Conservation (phyloP, 441 rosid genomes). For the Monsonia emarginata region DNA sequence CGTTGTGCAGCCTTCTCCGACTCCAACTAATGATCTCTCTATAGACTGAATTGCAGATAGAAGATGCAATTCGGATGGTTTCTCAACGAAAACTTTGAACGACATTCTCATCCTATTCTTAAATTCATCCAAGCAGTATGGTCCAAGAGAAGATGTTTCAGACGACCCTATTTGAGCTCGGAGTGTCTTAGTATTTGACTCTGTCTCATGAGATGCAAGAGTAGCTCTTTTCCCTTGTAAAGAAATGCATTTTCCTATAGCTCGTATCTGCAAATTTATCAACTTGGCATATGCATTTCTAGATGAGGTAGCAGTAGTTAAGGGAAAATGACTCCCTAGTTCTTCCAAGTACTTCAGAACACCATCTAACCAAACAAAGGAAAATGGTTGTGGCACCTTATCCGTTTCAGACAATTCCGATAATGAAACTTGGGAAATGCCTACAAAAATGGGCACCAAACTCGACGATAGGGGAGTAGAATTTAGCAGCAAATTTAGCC, state of each 20-base stretch:
- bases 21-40: slow-evolving; percentile 76
- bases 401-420: slow-evolving; percentile 39
- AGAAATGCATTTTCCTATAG: slow-evolving; percentile 70
- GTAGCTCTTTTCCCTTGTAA: slow-evolving; percentile 71
- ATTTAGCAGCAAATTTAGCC: slow-evolving; percentile 43
- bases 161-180: slow-evolving; percentile 25
- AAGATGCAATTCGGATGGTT: slow-evolving; percentile 53
- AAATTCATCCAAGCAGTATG: slow-evolving; percentile 47
- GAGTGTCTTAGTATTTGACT: slow-evolving; percentile 45
- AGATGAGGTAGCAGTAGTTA: slow-evolving; percentile 33
- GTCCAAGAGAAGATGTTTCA: slow-evolving; percentile 29
- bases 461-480: slow-evolving; percentile 31
- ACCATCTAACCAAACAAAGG: slow-evolving; percentile 77
- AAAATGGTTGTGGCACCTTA: slow-evolving; percentile 38
- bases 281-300: slow-evolving; percentile 42
- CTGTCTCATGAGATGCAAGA: slow-evolving; percentile 60
- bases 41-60: slow-evolving; percentile 58
- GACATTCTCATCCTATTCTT: slow-evolving; percentile 63
- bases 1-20: slow-evolving; percentile 35
- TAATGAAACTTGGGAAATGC: slow-evolving; percentile 45
- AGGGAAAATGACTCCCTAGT: slow-evolving; percentile 49
- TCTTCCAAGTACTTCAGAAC: slow-evolving; percentile 66
- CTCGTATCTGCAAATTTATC: slow-evolving; percentile 59
- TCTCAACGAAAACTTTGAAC: slow-evolving; percentile 46
- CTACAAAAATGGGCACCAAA: slow-evolving; percentile 37